These are phyloP conservation scores for Ogataea naganishii DNA, from an alignment of 805 yeast species.

Conservation along the genomic window DNA sequence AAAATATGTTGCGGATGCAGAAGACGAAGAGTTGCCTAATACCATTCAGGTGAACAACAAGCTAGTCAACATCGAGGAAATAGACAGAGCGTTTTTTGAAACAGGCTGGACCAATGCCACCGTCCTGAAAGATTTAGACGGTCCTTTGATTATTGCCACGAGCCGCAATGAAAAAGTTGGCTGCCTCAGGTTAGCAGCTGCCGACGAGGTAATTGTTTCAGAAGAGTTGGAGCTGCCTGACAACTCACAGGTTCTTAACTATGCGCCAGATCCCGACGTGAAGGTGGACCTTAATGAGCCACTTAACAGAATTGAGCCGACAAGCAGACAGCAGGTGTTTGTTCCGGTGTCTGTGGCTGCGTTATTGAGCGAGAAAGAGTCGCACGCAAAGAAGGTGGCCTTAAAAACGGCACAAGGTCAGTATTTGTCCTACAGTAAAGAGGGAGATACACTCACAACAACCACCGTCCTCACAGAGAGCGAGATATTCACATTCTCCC, in stretches of 20 bases:
- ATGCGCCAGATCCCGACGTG: constrained; percentile 8
- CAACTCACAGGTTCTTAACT: constrained; percentile 9
- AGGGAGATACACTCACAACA: constrained; percentile 8
- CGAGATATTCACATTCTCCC: constrained; percentile 17
- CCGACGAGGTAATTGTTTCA: constrained; percentile 7
- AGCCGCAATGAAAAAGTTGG: constrained; percentile 7
- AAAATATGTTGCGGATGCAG: constrained; percentile 2
- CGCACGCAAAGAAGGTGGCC: constrained; percentile 9
- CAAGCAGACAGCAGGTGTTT: constrained; percentile 17
- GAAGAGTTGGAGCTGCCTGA: constrained; percentile 7
- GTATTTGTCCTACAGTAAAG: constrained; percentile 14
- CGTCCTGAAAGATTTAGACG: constrained; percentile 13
- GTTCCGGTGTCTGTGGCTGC: constrained; percentile 14
- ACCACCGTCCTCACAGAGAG: constrained; percentile 19
- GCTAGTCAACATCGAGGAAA: constrained; percentile 7
- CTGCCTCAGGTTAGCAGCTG: constrained; percentile 8
- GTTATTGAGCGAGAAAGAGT: constrained; percentile 6
- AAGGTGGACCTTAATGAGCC: constrained; percentile 4
- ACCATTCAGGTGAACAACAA: constrained; percentile 17
- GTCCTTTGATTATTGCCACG: constrained; percentile 16
- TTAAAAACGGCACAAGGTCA: constrained; percentile 16
- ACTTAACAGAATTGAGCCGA: constrained; percentile 19
- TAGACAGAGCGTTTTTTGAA: constrained; percentile 12
- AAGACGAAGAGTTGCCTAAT: constrained; percentile 6
- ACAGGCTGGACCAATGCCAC: constrained; percentile 23